Conservation (phyloP, 2,329 filamentous ascomycete genomes). For the Metarhizium robertsii region DNA sequence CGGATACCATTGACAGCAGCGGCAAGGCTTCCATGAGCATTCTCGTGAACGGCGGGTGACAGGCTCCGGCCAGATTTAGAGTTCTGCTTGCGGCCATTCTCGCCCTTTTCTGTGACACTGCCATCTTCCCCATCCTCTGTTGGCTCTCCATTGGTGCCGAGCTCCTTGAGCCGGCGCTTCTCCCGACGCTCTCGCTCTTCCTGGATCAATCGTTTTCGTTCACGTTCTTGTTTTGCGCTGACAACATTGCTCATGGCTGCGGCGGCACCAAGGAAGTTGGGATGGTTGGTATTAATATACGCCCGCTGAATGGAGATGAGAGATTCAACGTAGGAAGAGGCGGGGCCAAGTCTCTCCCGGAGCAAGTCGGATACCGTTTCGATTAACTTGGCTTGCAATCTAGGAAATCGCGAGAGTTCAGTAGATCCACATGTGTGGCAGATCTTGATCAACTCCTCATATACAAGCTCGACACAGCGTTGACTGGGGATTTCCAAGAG, state of each 20-base stretch:
- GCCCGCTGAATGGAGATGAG: conserved; percentile 94
- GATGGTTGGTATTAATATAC: conserved; percentile 99
- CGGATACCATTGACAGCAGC: conserved; percentile 55
- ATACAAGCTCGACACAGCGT: conserved; percentile 93
- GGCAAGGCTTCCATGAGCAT: conserved; percentile 50
- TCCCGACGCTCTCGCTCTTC: conserved; percentile 85
- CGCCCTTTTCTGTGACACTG: conserved; percentile 36
- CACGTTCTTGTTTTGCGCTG: conserved; percentile 85
- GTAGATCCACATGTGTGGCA: conserved; percentile 97
- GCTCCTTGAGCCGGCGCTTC: conserved; percentile 70
- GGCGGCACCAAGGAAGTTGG: conserved; percentile 93
- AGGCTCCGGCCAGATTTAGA: conserved; percentile 57
- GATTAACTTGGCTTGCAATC: conserved; percentile 92
- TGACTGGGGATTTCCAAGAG: conserved; percentile 90
- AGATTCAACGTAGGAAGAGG: conserved; percentile 87
- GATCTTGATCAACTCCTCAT: conserved; percentile 98
- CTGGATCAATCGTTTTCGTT: conserved; percentile 68
- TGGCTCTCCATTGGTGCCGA: conserved; percentile 70
- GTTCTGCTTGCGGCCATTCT: conserved; percentile 30
- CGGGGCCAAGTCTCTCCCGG: conserved; percentile 81
- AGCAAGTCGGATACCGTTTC: conserved; percentile 95
- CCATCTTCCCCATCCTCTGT: conserved; percentile 57
- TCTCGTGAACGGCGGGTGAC: conserved; percentile 70
- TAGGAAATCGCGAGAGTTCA: conserved; percentile 83
- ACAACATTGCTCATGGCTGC: conserved; percentile 98